A percentile compares a stretch with the other conserved stretches of the same genome.
Evolutionary conservation across 2,329 filamentous ascomycete species (phyloP).

Genomic region (Phaeosphaeriaceae sp.): DNA sequence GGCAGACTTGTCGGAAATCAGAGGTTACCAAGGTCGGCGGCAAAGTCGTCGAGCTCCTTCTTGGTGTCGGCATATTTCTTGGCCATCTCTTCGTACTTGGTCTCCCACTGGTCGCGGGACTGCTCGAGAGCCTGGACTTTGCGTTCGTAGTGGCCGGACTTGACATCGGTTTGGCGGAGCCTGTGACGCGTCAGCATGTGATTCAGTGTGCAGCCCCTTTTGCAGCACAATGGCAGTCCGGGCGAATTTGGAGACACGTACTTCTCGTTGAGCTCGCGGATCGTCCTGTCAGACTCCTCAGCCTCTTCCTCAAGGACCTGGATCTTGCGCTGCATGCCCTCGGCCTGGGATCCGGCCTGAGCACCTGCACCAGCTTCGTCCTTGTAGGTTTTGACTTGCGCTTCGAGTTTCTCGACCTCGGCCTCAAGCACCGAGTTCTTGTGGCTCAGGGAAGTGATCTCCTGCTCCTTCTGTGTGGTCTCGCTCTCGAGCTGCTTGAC

Average conservation of each 20-base stretch:
- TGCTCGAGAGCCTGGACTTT: conserved; percentile 97
- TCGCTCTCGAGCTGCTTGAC: conserved; percentile 94
- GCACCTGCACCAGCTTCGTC: conserved; percentile 80
- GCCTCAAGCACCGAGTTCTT: conserved; percentile 89
- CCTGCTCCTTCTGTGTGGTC: conserved; percentile 95
- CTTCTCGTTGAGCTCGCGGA: conserved; percentile 99
- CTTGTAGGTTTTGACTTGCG: conserved; percentile 84
- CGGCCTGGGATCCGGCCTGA: conserved; percentile 86
- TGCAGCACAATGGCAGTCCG: no score
- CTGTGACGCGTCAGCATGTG: conserved; percentile 57
- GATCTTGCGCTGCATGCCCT: conserved; percentile 88
- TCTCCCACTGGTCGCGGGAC: conserved; percentile 92
- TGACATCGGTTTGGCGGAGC: conserved; percentile 98
- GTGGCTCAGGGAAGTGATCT: conserved; percentile 95
- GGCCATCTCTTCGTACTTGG: conserved; percentile 97
- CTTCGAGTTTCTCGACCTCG: conserved; percentile 93
- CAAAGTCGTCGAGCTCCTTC: conserved; percentile 92
- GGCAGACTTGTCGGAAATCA: conserved; percentile 56
- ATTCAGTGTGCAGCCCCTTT: background rate
- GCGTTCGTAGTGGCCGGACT: conserved; percentile 98
- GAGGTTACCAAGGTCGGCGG: conserved; percentile 91
- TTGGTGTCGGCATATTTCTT: conserved; percentile 84
- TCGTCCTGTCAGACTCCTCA: conserved; percentile 93
- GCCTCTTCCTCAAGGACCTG: conserved; percentile 98
- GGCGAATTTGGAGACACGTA: conserved; percentile 59